A percentile compares a stretch with the other conserved stretches of the same genome.
These are phyloP conservation scores for Parachaetomium inaequale DNA, from an alignment of 495 filamentous ascomycete species.

Conservation along the genomic window DNA sequence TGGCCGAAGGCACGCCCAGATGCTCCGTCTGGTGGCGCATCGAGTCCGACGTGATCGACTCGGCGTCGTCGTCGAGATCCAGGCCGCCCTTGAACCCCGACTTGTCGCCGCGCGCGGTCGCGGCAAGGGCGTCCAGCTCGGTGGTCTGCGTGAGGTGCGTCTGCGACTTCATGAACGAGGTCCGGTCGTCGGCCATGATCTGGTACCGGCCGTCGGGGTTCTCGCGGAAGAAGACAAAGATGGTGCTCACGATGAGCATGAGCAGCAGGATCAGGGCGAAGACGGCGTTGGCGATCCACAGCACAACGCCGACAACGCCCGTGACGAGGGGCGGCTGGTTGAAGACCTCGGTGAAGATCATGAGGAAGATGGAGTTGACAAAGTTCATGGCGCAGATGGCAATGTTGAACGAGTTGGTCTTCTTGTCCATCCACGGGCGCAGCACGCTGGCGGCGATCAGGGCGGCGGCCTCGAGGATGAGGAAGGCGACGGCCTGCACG, in stretches of 20 bases:
- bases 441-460: constrained; percentile 77
- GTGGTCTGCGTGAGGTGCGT: constrained; percentile 76
- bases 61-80: constrained; percentile 77
- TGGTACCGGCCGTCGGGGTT: constrained; percentile 96
- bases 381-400: constrained; percentile 88
- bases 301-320: constrained; percentile 91
- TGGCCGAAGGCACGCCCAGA: constrained; percentile 27
- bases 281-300: constrained; percentile 86
- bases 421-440: constrained; percentile 99
- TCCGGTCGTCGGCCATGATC: constrained; percentile 93
- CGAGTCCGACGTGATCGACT: constrained; percentile 55
- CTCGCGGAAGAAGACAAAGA: constrained; percentile 83
- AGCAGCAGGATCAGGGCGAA: constrained; percentile 83
- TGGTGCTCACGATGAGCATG: constrained; percentile 80
- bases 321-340: constrained; percentile 85
- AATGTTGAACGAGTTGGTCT: constrained; percentile 96
- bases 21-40: constrained; percentile 28
- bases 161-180: constrained; percentile 97
- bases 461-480: constrained; percentile 79
- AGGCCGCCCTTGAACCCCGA: constrained; percentile 58
- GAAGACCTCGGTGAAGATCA: constrained; percentile 81
- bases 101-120: constrained; percentile 91
- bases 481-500: constrained; percentile 76
- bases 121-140: constrained; percentile 90
- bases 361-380: constrained; percentile 78